A percentile compares a stretch with the other conserved stretches of the same genome.
phyloP scores from a whole-genome alignment of 768 basidiomycete genomes.

The Mycena floridula region DNA sequence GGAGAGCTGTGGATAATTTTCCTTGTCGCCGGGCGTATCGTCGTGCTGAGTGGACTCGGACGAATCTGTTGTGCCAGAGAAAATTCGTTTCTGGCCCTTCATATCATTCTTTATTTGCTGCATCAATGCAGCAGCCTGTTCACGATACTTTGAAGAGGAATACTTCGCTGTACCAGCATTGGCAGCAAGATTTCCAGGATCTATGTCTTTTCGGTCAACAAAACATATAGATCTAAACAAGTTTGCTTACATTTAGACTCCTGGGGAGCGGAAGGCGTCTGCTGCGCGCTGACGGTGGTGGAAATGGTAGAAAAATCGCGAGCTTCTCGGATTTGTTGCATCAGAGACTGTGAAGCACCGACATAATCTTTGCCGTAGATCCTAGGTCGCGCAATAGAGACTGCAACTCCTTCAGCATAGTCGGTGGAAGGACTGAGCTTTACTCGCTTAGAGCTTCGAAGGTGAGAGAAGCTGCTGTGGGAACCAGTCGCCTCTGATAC shows the following conservation, averaged over 20 bases:
- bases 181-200: constrained; percentile 22
- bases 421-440: constrained; percentile 69
- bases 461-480: constrained; percentile 38
- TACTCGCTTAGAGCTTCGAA: constrained; percentile 75
- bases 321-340: constrained; percentile 76
- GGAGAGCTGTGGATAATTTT: too few relatives aligned
- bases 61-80: constrained; percentile 63
- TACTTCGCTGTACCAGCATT: constrained; percentile 21
- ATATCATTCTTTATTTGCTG: constrained; percentile 80
- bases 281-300: constrained; percentile 41
- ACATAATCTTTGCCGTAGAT: constrained; percentile 60
- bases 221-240: background rate
- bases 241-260: background rate
- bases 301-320: constrained; percentile 76
- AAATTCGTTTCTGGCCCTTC: constrained; percentile 65
- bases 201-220: constrained; percentile 12
- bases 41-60: constrained; percentile 6
- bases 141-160: constrained; percentile 64
- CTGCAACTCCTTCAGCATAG: constrained; percentile 44
- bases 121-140: constrained; percentile 77
- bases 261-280: constrained; percentile 18
- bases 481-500: constrained; percentile 38
- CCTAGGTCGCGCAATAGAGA: constrained; percentile 44
- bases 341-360: constrained; percentile 68
- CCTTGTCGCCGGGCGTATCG: constrained; percentile 7